Base-by-base conservation (phyloP, 2,329 filamentous ascomycete genomes). In the Verticillium longisporum region DNA sequence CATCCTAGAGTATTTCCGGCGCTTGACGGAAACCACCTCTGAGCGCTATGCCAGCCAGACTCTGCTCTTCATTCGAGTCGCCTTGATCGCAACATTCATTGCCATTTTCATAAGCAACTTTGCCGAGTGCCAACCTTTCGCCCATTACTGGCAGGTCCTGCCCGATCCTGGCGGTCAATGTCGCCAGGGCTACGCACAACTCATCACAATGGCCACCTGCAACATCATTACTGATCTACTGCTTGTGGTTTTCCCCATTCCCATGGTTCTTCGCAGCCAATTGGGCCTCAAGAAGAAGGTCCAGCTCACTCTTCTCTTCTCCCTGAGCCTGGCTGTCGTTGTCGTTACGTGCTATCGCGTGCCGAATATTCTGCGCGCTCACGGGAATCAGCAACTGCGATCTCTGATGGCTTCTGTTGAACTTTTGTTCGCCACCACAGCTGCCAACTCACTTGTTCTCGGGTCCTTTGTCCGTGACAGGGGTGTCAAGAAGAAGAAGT, bases 381-480 rank as follows among this genome's bases (percentile, higher is more conserved):
- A 86, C 62, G 92, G 92, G 2, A 81, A 84, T 33, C 95, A 98
- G 72, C 92, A 95, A 69, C 92, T 90, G 67, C 90, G 95, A 55
- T 96, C 94, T 0, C 84, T 98, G 1, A 82, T 96, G 65, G 95
- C 95, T 4, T 97, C 93, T 0, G 82, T 96, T 18, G 95, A 99
- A 71, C 89, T 98, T 7, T 81, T 98, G 1, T 93, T 94, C 58
- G 93, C 95, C 5, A 91, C 93, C 0, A 86, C 87, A 0, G 89
- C 96, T 0, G 91, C 94, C 13, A 99, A 98, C 71, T 88, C 89
- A 3, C 82, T 99, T 21, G 90, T 97, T 1, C 84, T 99, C 2
- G 94, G 94, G 13, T 96, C 93, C 0, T 98, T 98, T 70, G 87
- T 98, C 33, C 86, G 94, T 14, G 94, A 98, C 72, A 85, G 91